phyloP scores from a whole-genome alignment of 2,329 filamentous ascomycete species.

The Delphinella strobiligena region DNA sequence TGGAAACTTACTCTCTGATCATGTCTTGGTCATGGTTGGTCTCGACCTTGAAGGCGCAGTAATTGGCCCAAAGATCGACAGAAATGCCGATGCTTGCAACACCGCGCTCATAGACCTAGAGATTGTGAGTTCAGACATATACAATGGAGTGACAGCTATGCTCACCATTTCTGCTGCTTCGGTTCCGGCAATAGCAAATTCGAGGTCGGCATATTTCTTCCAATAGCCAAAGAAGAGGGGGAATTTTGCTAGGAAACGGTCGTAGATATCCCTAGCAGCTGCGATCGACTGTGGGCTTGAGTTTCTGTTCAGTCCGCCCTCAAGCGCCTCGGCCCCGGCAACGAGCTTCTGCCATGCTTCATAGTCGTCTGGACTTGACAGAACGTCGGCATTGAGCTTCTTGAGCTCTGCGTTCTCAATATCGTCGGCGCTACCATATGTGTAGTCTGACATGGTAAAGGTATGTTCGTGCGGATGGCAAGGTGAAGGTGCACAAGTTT shows the following conservation, averaged over 20 bases:
- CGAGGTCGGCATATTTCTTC: conserved; percentile 98
- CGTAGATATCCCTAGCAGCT: conserved; percentile 75
- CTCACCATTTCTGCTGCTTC: conserved; percentile 93
- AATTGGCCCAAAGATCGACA: conserved; percentile 93
- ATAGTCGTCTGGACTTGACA: conserved; percentile 77
- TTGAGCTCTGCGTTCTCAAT: conserved; percentile 65
- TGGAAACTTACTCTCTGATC: conserved; percentile 95
- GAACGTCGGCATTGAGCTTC: conserved; percentile 66
- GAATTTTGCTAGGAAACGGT: conserved; percentile 87
- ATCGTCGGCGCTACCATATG: conserved; percentile 63
- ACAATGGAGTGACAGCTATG: conserved; percentile 4
- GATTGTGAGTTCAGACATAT: conserved; percentile 11
- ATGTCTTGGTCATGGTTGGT: conserved; percentile 88
- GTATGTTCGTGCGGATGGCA: no score
- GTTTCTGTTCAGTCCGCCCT: conserved; percentile 91
- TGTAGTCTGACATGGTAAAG: conserved; percentile 54
- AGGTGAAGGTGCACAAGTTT: no score
- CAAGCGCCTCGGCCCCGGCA: conserved; percentile 67
- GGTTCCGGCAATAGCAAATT: conserved; percentile 92
- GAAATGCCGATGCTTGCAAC: conserved; percentile 87
- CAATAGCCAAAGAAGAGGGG: conserved; percentile 95
- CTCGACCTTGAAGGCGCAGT: conserved; percentile 95
- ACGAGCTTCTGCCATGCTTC: conserved; percentile 92
- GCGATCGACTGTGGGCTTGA: conserved; percentile 89
- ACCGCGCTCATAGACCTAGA: conserved; percentile 83